A percentile compares a stretch with the other conserved stretches of the same genome.
Evolutionary conservation across 1,284 basidiomycete genomes (phyloP).

Genomic region (Apiotrichum sp.): DNA sequence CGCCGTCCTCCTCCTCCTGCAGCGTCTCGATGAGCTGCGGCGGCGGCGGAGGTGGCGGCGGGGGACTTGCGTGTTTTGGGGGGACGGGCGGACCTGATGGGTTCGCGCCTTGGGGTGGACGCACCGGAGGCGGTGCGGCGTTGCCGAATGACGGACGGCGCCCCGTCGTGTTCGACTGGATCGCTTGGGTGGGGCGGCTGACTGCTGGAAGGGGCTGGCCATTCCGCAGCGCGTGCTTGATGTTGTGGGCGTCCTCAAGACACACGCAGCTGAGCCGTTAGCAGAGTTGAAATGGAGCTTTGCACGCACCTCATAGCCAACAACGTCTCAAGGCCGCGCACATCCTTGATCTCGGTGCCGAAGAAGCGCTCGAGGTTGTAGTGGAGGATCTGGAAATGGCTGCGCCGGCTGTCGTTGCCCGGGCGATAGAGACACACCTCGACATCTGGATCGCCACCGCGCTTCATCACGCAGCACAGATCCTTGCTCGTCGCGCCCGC

Average conservation of each 20-base stretch:
- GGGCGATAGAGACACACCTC: slow-evolving; percentile 45
- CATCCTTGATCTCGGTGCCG: slow-evolving; percentile 38
- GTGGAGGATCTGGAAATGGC: slow-evolving; percentile 37
- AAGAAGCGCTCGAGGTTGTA: slow-evolving; percentile 46
- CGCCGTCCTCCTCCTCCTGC: slow-evolving; percentile 39
- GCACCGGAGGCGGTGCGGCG: background rate
- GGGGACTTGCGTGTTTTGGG: background rate
- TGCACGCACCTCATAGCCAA: slow-evolving; percentile 29
- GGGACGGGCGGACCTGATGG: background rate
- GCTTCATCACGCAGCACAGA: slow-evolving; percentile 41
- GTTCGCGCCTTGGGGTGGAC: background rate
- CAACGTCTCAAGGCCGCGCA: slow-evolving; percentile 41
- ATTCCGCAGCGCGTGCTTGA: background rate
- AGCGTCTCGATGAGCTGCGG: background rate
- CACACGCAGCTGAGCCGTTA: slow-evolving; percentile 8
- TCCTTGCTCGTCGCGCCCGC: slow-evolving; percentile 30
- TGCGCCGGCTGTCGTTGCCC: slow-evolving; percentile 7
- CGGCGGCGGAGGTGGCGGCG: background rate
- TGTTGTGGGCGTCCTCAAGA: slow-evolving; percentile 28
- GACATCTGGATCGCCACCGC: slow-evolving; percentile 43
- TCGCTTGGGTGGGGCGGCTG: too few species aligned
- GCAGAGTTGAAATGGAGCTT: background rate
- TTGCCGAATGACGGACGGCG: background rate
- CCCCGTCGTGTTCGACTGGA: background rate
- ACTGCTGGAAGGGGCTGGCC: too few species aligned